Percentiles rank a stretch among this genome's conserved stretches.
phyloP scores from a whole-genome alignment of 352 stramenopile species.

The Globisporangium heterothallicum region DNA sequence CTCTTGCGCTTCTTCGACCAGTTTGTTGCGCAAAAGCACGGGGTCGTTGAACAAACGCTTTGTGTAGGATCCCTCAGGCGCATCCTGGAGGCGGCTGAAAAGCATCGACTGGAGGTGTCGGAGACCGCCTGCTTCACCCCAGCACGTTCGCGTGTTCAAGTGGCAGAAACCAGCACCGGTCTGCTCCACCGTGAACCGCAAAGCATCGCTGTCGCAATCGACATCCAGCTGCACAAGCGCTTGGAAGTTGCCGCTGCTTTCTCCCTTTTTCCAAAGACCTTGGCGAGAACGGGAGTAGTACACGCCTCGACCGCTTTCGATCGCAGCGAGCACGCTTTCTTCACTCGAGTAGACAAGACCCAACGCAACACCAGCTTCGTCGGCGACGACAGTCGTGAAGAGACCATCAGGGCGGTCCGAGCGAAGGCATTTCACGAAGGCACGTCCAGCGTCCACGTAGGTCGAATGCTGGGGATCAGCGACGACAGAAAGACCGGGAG shows the following conservation, averaged over 20 bases:
- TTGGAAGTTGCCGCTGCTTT: conserved; percentile 93
- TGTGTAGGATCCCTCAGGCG: conserved; percentile 93
- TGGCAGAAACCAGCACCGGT: conserved; percentile 70
- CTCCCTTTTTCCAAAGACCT: conserved; percentile 93
- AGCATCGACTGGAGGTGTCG: conserved; percentile 89
- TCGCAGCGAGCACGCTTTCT: conserved; percentile 87
- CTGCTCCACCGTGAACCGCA: conserved; percentile 93
- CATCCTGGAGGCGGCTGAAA: conserved; percentile 75
- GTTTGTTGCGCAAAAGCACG: conserved; percentile 91
- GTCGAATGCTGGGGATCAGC: conserved; percentile 15
- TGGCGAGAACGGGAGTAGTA: conserved; percentile 94
- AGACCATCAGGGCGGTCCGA: conserved; percentile 89
- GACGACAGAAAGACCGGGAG: conserved; percentile 19
- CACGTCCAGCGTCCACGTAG: conserved; percentile 28
- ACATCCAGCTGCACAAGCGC: conserved; percentile 90
- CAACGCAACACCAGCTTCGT: conserved; percentile 80
- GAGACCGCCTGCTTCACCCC: conserved; percentile 84
- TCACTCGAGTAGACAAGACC: conserved; percentile 94
- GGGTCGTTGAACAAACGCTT: conserved; percentile 94
- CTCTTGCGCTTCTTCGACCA: conserved; percentile 96
- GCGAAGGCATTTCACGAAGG: conserved; percentile 77
- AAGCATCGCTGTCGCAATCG: conserved; percentile 94
- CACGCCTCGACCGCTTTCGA: conserved; percentile 86
- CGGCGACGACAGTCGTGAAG: conserved; percentile 93
- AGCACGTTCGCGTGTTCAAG: conserved; percentile 92